These are phyloP conservation scores for Ocimum tenuiflorum DNA, from an alignment of 257 asterid genomes.

Conservation along the genomic window DNA sequence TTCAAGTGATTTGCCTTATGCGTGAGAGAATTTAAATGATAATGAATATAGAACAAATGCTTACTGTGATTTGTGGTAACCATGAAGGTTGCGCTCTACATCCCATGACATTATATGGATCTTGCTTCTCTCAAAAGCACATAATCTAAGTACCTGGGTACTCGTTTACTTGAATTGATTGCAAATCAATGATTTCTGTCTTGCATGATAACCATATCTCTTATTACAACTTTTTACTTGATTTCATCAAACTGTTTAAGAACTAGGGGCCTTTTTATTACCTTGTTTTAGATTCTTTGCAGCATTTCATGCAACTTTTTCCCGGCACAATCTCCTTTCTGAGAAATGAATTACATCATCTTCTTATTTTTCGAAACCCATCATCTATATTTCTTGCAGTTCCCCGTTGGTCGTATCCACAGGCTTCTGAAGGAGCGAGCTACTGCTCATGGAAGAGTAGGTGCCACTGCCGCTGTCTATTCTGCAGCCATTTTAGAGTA, in stretches of 20 bases:
- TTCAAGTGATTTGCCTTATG: no score
- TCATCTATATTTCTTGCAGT: slow-evolving; percentile 13
- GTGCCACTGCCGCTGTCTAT: slow-evolving; percentile 45
- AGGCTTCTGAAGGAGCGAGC: slow-evolving; percentile 39
- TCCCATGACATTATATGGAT: no score
- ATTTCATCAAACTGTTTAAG: neutral
- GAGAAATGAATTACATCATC: no score
- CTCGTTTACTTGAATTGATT: no score
- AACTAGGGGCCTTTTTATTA: neutral
- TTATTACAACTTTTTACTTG: neutral
- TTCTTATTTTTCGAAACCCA: neutral
- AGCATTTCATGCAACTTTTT: neutral
- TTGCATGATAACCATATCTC: no score
- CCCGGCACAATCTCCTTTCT: neutral
- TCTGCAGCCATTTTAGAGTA: slow-evolving; percentile 43
- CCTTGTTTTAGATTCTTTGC: neutral
- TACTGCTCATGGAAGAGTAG: slow-evolving; percentile 41
- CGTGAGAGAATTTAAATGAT: no score
- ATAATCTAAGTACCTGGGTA: no score
- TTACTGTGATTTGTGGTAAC: no score
- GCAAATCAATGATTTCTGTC: no score
- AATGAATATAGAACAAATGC: no score
- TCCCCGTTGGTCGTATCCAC: slow-evolving; percentile 47
- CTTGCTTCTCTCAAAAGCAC: no score
- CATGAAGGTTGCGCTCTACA: no score